A percentile compares a stretch with the other conserved stretches of the same genome.
phyloP scores from a whole-genome alignment of 2,329 filamentous ascomycete genomes.

The Xylariaceae sp. region DNA sequence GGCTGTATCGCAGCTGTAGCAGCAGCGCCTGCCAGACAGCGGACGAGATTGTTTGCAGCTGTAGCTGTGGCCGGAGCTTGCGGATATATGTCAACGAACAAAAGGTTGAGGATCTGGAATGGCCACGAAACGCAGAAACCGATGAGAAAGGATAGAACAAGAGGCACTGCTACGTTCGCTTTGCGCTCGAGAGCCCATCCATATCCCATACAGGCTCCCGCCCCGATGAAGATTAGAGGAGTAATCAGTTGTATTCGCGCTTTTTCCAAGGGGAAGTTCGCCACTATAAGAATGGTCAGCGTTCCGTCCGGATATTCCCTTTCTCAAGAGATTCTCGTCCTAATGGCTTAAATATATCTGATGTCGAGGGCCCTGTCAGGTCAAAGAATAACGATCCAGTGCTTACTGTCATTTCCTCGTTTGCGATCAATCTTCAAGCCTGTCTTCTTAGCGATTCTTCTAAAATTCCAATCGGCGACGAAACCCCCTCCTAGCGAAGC shows the following conservation, averaged over 20 bases:
- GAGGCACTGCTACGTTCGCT: conserved; percentile 47
- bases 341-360: neutral
- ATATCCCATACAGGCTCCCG: conserved; percentile 49
- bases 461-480: conserved; percentile 63
- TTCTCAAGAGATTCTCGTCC: too few relatives aligned
- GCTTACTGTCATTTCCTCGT: conserved; percentile 43
- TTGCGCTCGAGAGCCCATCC: conserved; percentile 53
- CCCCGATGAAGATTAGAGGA: conserved; percentile 50
- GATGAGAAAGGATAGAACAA: conserved; percentile 53
- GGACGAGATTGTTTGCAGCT: conserved; percentile 58
- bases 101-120: conserved; percentile 58
- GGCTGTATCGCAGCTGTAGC: conserved; percentile 55
- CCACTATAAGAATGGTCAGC: conserved; percentile 26
- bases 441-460: conserved; percentile 56
- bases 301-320: too few relatives aligned
- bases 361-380: neutral
- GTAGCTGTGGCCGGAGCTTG: conserved; percentile 56
- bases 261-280: conserved; percentile 50
- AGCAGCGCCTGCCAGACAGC: conserved; percentile 56
- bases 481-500: conserved; percentile 52
- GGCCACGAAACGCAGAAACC: conserved; percentile 55
- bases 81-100: conserved; percentile 60
- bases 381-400: neutral
- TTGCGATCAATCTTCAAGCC: conserved; percentile 57
- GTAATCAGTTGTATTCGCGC: conserved; percentile 51